Base-by-base conservation (phyloP, 2,329 filamentous ascomycete genomes). In the Macrophomina tecta region DNA sequence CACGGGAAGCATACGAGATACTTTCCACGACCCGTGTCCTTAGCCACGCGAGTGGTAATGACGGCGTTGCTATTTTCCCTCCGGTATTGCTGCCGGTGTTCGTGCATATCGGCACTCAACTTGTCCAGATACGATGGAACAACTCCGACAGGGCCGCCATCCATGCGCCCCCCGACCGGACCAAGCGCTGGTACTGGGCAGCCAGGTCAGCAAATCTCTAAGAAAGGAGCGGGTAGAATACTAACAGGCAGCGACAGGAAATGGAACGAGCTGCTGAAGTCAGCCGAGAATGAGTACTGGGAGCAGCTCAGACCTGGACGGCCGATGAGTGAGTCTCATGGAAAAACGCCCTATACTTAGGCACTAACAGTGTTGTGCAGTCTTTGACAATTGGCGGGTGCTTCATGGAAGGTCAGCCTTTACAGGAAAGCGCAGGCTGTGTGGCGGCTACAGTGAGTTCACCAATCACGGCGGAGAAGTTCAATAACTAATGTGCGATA, bases 381-480 rank as follows among this genome's bases (percentile, higher is more conserved):
- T 98, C 55, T 97, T 99, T 77, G 92, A 99, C 76, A 98, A 99
- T 75, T 97, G 94, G 93, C 87, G 95, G 68, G 91, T 97, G 40
- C 81, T 98, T 72, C 95, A 99, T 78, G 95, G 94, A 1, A 85
- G 95, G 72, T 89, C 89, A 62, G 87, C 87, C 0, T 99, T 98
- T 74, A 90, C 89, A 5, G 95, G 95, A 1, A 88, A 91, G 74
- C 85, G 95, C 71, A 89, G 94, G 71, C 91, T 99, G 74, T 97
- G 94, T 77, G 95, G 95, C 68, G 94, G 87, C 9, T 98, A 98
- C 74, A 90, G 92, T 93, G 82, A 84, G 90, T 87, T 45, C 12
- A 4, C 5, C 11, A 30, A 3, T 18, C 4, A 7, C 18, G 5
- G 8, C 5, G 12, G 6, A 4, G 18, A 5, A 23, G 23, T 30